Evolutionary conservation across 768 basidiomycete species (phyloP).

Genomic region (Lactifluus hygrophoroides): DNA sequence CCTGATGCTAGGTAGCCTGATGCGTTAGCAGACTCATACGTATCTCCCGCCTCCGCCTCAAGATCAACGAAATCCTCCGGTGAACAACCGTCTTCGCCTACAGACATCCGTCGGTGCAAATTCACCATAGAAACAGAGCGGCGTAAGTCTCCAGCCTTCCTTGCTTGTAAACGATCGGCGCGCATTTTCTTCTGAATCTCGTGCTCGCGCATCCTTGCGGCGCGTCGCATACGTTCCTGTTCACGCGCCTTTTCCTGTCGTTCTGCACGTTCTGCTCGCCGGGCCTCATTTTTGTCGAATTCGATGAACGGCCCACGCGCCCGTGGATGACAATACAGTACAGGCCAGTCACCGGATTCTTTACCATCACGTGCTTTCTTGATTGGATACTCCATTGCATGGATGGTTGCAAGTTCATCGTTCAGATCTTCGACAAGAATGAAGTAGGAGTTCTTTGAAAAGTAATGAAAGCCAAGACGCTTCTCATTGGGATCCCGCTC

Average conservation of each 20-base stretch:
- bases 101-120: conserved; percentile 47
- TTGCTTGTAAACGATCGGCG: conserved; percentile 24
- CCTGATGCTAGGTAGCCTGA: conserved; percentile 63
- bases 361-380: conserved; percentile 43
- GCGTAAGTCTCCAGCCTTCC: conserved; percentile 50
- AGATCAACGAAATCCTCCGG: conserved; percentile 36
- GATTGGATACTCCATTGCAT: conserved; percentile 70
- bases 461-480: conserved; percentile 84
- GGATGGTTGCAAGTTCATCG: conserved; percentile 76
- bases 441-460: conserved; percentile 64
- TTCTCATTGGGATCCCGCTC: conserved; percentile 90
- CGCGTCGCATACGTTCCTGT: conserved; percentile 27
- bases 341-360: conserved; percentile 67
- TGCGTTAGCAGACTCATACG: conserved; percentile 48
- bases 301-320: conserved; percentile 67
- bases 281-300: conserved; percentile 67
- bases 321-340: conserved; percentile 68
- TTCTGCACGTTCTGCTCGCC: conserved; percentile 32
- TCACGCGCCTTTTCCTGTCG: conserved; percentile 38
- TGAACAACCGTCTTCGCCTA: conserved; percentile 28
- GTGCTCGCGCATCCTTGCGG: conserved; percentile 24
- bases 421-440: conserved; percentile 88
- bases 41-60: conserved; percentile 32
- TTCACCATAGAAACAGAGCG: conserved; percentile 71
- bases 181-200: conserved; percentile 23